Percentiles rank a stretch among this genome's conserved stretches.
Evolutionary conservation across 2,329 filamentous ascomycete genomes (phyloP).

Genomic region (Cladosporium oxysporum): DNA sequence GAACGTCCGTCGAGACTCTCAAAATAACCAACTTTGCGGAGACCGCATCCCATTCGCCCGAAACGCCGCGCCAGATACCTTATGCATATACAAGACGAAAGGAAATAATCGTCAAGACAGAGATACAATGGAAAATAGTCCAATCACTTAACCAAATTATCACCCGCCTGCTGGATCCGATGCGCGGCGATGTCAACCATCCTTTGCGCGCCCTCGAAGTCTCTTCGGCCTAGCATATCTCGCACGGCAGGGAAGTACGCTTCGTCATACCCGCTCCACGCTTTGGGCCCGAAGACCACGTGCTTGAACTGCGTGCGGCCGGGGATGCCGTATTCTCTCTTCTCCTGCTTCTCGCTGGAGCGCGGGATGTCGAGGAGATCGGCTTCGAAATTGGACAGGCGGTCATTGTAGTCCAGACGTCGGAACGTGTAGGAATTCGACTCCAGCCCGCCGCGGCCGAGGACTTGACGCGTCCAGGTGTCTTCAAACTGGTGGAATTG

Average conservation of each 20-base stretch:
- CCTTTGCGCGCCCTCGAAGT: conserved; percentile 68
- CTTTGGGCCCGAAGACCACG: conserved; percentile 80
- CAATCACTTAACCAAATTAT: conserved; percentile 28
- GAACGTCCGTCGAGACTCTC: not conserved
- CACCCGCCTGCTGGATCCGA: conserved; percentile 64
- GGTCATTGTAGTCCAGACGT: conserved; percentile 75
- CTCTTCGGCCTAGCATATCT: conserved; percentile 70
- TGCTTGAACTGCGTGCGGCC: conserved; percentile 94
- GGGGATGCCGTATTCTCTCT: conserved; percentile 54
- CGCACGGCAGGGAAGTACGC: conserved; percentile 80
- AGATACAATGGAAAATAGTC: not conserved
- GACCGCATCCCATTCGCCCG: not conserved
- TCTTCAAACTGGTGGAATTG: conserved; percentile 76
- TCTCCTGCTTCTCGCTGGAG: conserved; percentile 31
- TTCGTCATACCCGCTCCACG: conserved; percentile 70
- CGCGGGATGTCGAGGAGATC: conserved; percentile 77
- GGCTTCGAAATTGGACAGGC: conserved; percentile 79
- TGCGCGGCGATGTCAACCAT: conserved; percentile 71
- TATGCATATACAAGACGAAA: conserved; percentile 5
- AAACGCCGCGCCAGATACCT: conserved; percentile 5
- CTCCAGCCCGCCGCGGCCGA: conserved; percentile 73
- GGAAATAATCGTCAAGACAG: not conserved
- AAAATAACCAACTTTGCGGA: not conserved
- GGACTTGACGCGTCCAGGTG: conserved; percentile 72
- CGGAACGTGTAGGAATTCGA: conserved; percentile 65